phyloP scores from a whole-genome alignment of 768 basidiomycete species.

The Hypholoma fasciculare region DNA sequence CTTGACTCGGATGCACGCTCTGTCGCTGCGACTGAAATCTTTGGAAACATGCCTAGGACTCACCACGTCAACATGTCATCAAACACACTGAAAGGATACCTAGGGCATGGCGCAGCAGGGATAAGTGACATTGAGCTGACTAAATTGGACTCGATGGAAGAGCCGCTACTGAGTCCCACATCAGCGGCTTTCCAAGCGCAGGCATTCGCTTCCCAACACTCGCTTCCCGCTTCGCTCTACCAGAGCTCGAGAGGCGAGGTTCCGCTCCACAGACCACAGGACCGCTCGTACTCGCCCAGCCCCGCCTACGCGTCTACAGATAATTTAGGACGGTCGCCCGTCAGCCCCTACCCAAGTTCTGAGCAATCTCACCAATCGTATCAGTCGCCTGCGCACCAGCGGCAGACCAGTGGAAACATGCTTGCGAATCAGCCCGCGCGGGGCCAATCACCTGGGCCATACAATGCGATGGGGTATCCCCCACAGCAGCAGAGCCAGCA shows the following conservation, averaged over 20 bases:
- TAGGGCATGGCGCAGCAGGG: constrained; percentile 48
- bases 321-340: constrained; percentile 16
- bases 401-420: constrained; percentile 21
- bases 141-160: constrained; percentile 56
- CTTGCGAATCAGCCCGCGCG: constrained; percentile 19
- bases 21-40: constrained; percentile 57
- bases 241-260: constrained; percentile 46
- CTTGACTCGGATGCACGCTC: constrained; percentile 87
- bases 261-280: constrained; percentile 61
- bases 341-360: constrained; percentile 15
- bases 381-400: constrained; percentile 18
- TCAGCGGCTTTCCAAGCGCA: constrained; percentile 34
- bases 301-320: constrained; percentile 34
- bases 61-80: constrained; percentile 35
- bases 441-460: constrained; percentile 21
- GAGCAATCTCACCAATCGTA: constrained; percentile 14
- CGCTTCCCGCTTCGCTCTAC: constrained; percentile 44
- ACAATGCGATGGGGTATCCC: constrained; percentile 27
- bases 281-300: constrained; percentile 36
- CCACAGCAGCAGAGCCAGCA: constrained; percentile 22
- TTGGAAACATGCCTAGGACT: constrained; percentile 48
- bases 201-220: constrained; percentile 37
- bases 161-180: constrained; percentile 55
- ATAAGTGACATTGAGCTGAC: constrained; percentile 52
- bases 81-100: constrained; percentile 43